These are phyloP conservation scores for Haematococcus lacustris DNA, from an alignment of 139 green algal species.

Conservation along the genomic window DNA sequence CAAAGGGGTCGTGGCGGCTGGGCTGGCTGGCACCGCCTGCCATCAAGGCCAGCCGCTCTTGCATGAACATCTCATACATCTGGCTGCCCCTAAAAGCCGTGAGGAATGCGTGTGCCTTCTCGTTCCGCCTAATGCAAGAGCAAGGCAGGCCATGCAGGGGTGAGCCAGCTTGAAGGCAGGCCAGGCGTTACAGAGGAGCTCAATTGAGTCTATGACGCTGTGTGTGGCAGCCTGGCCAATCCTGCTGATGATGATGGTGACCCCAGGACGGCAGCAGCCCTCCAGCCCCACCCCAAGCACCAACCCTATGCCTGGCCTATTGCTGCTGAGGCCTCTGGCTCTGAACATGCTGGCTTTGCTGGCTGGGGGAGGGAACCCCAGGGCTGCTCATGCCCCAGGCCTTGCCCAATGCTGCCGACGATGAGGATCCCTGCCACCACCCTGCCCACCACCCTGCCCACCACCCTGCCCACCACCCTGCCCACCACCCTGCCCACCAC, in stretches of 20 bases:
- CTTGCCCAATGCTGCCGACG: no score
- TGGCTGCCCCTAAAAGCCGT: slow-evolving; percentile 58
- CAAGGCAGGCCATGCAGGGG: not conserved
- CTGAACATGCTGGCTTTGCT: no score
- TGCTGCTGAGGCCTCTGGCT: no score
- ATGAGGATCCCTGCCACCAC: not conserved
- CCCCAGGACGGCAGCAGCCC: not conserved
- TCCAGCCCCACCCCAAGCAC: not conserved
- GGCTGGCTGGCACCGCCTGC: slow-evolving; percentile 6
- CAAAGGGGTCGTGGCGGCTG: slow-evolving; percentile 29
- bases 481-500: not conserved
- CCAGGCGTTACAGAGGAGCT: no score
- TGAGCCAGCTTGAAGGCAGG: no score
- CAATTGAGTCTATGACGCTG: no score
- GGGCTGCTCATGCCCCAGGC: no score
- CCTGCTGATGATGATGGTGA: not conserved
- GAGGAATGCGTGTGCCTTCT: slow-evolving; percentile 43
- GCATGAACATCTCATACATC: slow-evolving; percentile 71
- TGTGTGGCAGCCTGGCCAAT: no score
- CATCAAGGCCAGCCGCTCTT: slow-evolving; percentile 50
- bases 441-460: not conserved
- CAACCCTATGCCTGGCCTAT: not conserved
- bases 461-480: not conserved
- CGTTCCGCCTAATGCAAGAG: slow-evolving; percentile 20
- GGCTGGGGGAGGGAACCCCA: no score